These are phyloP conservation scores for Blastomyces percursus DNA, from an alignment of 2,329 filamentous ascomycete species.

Conservation along the genomic window DNA sequence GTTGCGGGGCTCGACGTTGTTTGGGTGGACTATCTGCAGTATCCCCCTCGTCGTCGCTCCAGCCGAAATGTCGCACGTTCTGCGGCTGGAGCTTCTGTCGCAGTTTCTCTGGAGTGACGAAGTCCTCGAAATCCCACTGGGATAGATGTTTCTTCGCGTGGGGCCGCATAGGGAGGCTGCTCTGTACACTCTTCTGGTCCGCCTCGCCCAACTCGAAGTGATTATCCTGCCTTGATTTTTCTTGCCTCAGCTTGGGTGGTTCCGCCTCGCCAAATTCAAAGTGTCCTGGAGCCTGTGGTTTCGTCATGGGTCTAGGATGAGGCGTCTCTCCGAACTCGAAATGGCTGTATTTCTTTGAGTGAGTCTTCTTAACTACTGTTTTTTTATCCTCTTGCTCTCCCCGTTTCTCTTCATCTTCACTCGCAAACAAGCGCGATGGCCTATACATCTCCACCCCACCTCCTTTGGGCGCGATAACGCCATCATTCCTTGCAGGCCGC, in stretches of 20 bases:
- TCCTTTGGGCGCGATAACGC: conserved; percentile 32
- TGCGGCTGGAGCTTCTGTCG: conserved; percentile 53
- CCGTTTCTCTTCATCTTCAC: conserved; percentile 37
- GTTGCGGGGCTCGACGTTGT: conserved; percentile 47
- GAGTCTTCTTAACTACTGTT: conserved; percentile 42
- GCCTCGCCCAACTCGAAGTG: conserved; percentile 39
- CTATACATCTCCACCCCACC: conserved; percentile 42
- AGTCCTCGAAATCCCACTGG: conserved; percentile 84
- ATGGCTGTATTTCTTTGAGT: conserved; percentile 73
- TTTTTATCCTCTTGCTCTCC: conserved; percentile 35
- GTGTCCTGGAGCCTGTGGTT: conserved; percentile 1
- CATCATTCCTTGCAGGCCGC: not conserved
- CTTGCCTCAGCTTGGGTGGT: not conserved
- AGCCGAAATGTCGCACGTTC: conserved; percentile 63
- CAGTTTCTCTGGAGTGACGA: conserved; percentile 69
- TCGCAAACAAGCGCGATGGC: conserved; percentile 46
- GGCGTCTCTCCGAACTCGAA: conserved; percentile 59
- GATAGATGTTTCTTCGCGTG: conserved; percentile 42
- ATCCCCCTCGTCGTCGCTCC: conserved; percentile 55
- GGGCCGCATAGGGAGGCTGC: conserved; percentile 7
- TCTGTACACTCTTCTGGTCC: not conserved
- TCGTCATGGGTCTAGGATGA: conserved; percentile 2
- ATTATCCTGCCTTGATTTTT: conserved; percentile 54
- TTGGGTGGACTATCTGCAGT: conserved; percentile 35
- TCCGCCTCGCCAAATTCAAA: conserved; percentile 10